phyloP scores from a whole-genome alignment of 140 eudicot genomes.

The Erigeron philadelphicus region DNA sequence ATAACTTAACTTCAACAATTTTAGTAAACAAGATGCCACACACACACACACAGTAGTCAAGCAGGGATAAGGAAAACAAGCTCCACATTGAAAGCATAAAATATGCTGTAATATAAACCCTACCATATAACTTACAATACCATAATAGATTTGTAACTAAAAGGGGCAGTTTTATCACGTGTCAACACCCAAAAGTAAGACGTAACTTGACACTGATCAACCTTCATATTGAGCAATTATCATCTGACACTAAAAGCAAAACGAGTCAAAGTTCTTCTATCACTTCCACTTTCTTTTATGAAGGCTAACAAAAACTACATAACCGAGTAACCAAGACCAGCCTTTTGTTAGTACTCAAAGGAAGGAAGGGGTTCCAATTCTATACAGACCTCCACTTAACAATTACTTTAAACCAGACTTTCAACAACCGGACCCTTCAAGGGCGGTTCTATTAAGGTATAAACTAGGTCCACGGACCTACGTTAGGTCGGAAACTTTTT shows the following conservation, averaged over 20 bases:
- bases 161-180: not conserved
- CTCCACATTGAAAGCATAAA: not conserved
- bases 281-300: not conserved
- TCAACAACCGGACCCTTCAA: not conserved
- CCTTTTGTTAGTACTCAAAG: conserved; percentile 3
- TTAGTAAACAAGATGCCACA: conserved; percentile 7
- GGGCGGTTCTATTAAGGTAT: no score
- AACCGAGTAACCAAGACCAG: conserved; percentile 7
- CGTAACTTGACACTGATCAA: not conserved
- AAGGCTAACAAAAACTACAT: not conserved
- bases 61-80: not conserved
- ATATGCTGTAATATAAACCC: not conserved
- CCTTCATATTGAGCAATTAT: conserved; percentile 7
- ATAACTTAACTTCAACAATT: conserved; percentile 16
- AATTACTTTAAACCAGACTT: not conserved
- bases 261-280: not conserved
- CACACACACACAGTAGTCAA: not conserved
- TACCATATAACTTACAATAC: conserved; percentile 6
- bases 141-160: not conserved
- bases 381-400: not conserved
- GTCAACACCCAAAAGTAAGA: not conserved
- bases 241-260: not conserved
- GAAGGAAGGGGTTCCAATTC: not conserved
- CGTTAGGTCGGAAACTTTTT: no score
- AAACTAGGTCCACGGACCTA: no score